Evolutionary conservation across 2,329 filamentous ascomycete species (phyloP), one percentile per base, ranked within the genome.

Genomic region (Lomentospora prolificans): DNA sequence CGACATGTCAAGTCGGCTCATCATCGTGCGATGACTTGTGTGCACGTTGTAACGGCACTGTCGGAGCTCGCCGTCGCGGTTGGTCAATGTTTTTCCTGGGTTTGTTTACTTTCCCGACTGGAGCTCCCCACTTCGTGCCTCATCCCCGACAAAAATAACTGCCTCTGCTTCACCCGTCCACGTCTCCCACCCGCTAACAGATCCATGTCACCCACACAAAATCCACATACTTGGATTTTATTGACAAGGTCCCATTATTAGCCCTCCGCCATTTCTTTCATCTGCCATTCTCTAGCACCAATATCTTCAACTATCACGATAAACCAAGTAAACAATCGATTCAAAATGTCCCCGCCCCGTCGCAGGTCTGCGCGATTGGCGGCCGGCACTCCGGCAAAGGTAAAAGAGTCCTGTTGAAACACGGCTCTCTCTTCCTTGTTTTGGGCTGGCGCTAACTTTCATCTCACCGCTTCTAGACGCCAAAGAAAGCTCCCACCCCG

Each of bases 321-420:
- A 9, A 30, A 50, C 22, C 19, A n/a, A 36, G 57, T 27, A 27
- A 48, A 17, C 50, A 56, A 57, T 59, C 59, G 19, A 31, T 25
- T n/a, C 58, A 67, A 51, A 58, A 74, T 73, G 69, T 68, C 71
- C 55, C 69, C 69, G 53, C 69, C 71, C 57, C 71, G 71, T 64
- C 72, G 72, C 62, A 71, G 72, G 58, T 75, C 72, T 55, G 72
- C 72, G 61, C 70, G 72, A 61, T 65, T 75, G 65, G 72, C 72
- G 55, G 55, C 48, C n/a, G n/a, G 48, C 24, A 17, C 8, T 28
- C 30, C 50, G n/a, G 17, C 30, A 52, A 52, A 24, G 27, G 19
- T 33, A 24, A 33, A 22, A 50, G 22, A 30, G 14, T 3, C 10
- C 27, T 19, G 14, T 33, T 3, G 17, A 12, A 24, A 52, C n/a